A percentile compares a stretch with the other conserved stretches of the same genome.
Conservation (phyloP, 345 rosid genomes). For the Syzygium aqueum region DNA sequence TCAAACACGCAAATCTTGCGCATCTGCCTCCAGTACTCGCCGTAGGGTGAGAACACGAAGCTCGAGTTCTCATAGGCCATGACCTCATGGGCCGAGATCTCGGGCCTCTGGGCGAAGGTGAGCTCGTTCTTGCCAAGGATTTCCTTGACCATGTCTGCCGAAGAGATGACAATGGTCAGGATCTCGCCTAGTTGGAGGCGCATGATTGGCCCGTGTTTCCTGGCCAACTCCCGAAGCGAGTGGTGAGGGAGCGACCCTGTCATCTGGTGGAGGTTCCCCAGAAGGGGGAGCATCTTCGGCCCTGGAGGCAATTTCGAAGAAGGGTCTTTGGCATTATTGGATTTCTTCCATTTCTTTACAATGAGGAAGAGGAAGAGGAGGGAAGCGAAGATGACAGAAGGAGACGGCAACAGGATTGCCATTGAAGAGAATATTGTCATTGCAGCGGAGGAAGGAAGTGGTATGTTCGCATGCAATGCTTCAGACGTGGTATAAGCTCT, state of each 20-base stretch:
- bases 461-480: background rate
- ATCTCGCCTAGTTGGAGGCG: constrained; percentile 26
- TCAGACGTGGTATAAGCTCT: background rate
- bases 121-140: constrained; percentile 19
- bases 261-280: constrained; percentile 26
- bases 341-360: background rate
- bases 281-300: constrained; percentile 17
- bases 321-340: background rate
- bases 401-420: background rate
- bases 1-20: constrained; percentile 2
- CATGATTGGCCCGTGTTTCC: constrained; percentile 27
- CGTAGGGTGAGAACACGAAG: constrained; percentile 4
- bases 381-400: background rate
- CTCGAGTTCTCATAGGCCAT: constrained; percentile 15
- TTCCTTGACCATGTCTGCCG: constrained; percentile 19
- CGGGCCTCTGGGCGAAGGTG: constrained; percentile 20
- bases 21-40: constrained; percentile 10
- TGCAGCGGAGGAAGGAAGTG: background rate
- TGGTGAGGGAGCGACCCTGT: constrained; percentile 22
- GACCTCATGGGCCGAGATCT: constrained; percentile 1
- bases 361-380: background rate
- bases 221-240: constrained; percentile 10
- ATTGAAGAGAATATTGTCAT: background rate
- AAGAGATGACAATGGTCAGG: constrained; percentile 11
- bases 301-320: constrained; percentile 14